phyloP scores from a whole-genome alignment of 202 grass and related monocot genomes.

The Thinopyrum obtusiflorum region DNA sequence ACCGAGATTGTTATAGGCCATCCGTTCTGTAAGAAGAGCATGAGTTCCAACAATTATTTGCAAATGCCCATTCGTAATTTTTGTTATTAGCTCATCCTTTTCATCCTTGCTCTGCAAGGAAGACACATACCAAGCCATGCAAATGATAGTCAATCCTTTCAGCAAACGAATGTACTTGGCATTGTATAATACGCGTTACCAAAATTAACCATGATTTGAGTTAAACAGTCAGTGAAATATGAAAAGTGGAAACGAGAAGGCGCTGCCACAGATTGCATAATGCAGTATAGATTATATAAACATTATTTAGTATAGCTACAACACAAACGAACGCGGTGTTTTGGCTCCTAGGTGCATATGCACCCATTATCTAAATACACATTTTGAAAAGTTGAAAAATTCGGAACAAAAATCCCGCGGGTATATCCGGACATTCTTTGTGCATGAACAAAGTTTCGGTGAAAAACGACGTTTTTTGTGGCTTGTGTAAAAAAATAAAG shows the following conservation, averaged over 20 bases:
- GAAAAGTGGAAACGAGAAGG: not conserved
- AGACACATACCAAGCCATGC: slow-evolving; percentile 7
- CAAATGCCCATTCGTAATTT: slow-evolving; percentile 68
- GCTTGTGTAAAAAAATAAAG: too few relatives aligned
- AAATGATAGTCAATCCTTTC: slow-evolving; percentile 1
- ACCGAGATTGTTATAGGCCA: slow-evolving; percentile 81
- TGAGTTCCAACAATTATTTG: slow-evolving; percentile 93
- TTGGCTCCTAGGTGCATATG: too few relatives aligned
- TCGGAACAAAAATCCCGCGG: too few relatives aligned
- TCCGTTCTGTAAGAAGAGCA: slow-evolving; percentile 79
- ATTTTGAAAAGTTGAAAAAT: too few relatives aligned
- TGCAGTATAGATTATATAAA: not conserved
- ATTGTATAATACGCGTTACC: not conserved
- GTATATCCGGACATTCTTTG: too few relatives aligned
- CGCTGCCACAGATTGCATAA: not conserved
- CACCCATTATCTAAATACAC: too few relatives aligned
- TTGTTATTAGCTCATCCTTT: slow-evolving; percentile 68
- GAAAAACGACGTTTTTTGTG: too few relatives aligned
- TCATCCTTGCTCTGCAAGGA: slow-evolving; percentile 66
- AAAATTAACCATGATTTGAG: slow-evolving; percentile 19
- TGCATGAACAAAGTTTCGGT: too few relatives aligned
- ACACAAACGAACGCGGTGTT: not conserved
- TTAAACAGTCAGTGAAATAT: slow-evolving; percentile 11
- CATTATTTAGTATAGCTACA: not conserved
- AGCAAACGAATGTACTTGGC: slow-evolving; percentile 13